Base-by-base conservation (phyloP, 768 basidiomycete genomes). In the Lentinula sp. region DNA sequence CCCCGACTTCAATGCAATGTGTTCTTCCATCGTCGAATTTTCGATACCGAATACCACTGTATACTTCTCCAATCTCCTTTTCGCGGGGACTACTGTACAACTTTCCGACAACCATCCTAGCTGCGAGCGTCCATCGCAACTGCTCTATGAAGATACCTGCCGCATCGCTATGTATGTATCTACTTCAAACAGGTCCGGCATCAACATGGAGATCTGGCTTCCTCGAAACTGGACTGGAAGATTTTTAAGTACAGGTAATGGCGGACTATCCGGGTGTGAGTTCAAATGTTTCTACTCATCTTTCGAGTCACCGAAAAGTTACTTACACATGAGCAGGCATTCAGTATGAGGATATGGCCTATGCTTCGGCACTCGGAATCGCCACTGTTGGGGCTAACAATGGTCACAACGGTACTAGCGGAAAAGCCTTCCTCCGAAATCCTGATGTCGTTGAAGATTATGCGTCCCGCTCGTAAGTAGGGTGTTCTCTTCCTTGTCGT, bases 371-470 rank as follows among this genome's bases (percentile, higher is more conserved):
- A 9, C 52, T 68, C n/a, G 61, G 62, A n/a, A 66, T 68, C 42
- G 67, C 67, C 9, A 65, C 59, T 2, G 45, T 66, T 23, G 67
- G 61, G 5, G 55, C 62, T 5, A 64, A 68, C 53, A 64, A 62
- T 39, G 67, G 67, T 1, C 65, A 68, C 50, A 64, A 66, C 58
- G 67, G 67, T 16, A 55, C 59, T 4, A 57, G 45, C 23, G 67
- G 64, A n/a, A 33, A 37, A 12, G 35, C 62, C 8, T 65, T 68
- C 49, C 59, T 66, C 4, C 62, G 63, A 20, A 56, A 68, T 36
- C 61, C 64, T 18, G 65, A 66, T 28, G 64, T 65, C n/a, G 60
- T 68, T 0, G 64, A 62, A 33, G 66, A 70, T 57, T 68, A 59
- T 54, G 62, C 60, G 5, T 65, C 58, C 58, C 66, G 66, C 13